phyloP scores from a whole-genome alignment of 768 basidiomycete species.

The Phylloporus rhodoxanthus region DNA sequence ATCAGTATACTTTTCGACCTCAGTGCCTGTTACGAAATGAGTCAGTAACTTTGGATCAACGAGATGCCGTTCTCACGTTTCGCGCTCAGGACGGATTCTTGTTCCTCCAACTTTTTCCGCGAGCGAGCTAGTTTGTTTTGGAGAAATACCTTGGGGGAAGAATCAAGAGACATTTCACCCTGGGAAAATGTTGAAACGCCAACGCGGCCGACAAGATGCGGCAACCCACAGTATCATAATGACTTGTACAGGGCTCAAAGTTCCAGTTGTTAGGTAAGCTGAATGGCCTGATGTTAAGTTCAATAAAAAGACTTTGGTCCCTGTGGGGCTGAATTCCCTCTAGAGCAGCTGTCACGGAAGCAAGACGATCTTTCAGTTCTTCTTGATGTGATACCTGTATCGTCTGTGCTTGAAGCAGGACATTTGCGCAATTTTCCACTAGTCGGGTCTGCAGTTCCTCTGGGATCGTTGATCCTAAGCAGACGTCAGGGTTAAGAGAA shows the following conservation, averaged over 20 bases:
- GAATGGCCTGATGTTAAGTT: constrained; percentile 66
- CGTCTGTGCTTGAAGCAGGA: constrained; percentile 54
- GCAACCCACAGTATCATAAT: constrained; percentile 67
- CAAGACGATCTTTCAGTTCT: constrained; percentile 45
- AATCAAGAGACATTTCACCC: constrained; percentile 54
- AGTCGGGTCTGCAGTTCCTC: constrained; percentile 68
- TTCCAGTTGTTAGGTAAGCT: constrained; percentile 57
- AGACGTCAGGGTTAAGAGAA: neutral
- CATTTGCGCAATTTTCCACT: constrained; percentile 46
- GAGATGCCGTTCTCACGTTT: constrained; percentile 47
- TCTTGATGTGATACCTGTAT: constrained; percentile 59
- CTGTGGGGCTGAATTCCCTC: constrained; percentile 46
- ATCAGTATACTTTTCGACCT: constrained; percentile 45
- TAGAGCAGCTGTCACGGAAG: constrained; percentile 43
- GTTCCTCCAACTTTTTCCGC: constrained; percentile 57
- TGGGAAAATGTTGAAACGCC: constrained; percentile 5
- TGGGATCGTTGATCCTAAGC: constrained; percentile 24
- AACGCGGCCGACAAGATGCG: neutral
- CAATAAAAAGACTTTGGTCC: constrained; percentile 70
- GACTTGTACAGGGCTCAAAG: constrained; percentile 68
- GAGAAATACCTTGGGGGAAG: constrained; percentile 67
- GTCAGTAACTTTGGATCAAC: constrained; percentile 2
- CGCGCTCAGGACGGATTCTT: constrained; percentile 47
- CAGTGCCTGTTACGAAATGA: constrained; percentile 38
- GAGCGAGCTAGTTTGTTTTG: constrained; percentile 70